Conservation (phyloP, 2,329 filamentous ascomycete genomes). For the Microdochium bolleyi region DNA sequence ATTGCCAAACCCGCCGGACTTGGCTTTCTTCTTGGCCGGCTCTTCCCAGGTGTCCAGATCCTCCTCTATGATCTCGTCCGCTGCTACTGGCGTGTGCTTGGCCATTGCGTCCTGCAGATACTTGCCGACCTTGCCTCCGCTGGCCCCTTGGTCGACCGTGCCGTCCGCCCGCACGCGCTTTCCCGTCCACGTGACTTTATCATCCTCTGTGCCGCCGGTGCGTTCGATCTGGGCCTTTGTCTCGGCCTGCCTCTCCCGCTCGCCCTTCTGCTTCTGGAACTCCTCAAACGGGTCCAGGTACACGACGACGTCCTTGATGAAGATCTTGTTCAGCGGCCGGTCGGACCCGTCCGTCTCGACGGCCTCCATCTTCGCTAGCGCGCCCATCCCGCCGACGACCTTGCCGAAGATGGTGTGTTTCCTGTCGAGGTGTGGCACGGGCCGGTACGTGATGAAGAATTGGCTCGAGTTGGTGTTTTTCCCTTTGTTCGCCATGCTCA, state of each 20-base stretch:
- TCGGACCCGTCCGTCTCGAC: constrained; percentile 68
- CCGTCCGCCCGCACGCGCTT: constrained; percentile 73
- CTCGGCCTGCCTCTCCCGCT: constrained; percentile 50
- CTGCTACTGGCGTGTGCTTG: constrained; percentile 21
- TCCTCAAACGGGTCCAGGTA: constrained; percentile 95
- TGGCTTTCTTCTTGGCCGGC: constrained; percentile 74
- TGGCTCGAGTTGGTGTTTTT: constrained; percentile 96
- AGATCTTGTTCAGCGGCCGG: constrained; percentile 67
- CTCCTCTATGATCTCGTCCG: constrained; percentile 54
- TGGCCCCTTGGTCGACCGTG: constrained; percentile 37
- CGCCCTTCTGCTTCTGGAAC: constrained; percentile 68
- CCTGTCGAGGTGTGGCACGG: constrained; percentile 76
- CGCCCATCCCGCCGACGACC: constrained; percentile 68
- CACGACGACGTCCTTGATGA: constrained; percentile 75
- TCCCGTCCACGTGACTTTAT: constrained; percentile 90
- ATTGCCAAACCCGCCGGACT: constrained; percentile 79
- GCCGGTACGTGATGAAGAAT: constrained; percentile 87
- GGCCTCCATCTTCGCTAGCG: constrained; percentile 69
- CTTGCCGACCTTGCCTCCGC: constrained; percentile 57
- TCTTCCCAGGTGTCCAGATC: constrained; percentile 59
- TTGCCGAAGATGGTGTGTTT: constrained; percentile 97
- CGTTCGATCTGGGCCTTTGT: constrained; percentile 53
- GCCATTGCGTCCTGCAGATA: constrained; percentile 62
- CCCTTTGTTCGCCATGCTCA: constrained; percentile 97
- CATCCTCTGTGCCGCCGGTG: constrained; percentile 73